Base-by-base conservation (phyloP, 257 asterid species). In the Rubia yunnanensis region DNA sequence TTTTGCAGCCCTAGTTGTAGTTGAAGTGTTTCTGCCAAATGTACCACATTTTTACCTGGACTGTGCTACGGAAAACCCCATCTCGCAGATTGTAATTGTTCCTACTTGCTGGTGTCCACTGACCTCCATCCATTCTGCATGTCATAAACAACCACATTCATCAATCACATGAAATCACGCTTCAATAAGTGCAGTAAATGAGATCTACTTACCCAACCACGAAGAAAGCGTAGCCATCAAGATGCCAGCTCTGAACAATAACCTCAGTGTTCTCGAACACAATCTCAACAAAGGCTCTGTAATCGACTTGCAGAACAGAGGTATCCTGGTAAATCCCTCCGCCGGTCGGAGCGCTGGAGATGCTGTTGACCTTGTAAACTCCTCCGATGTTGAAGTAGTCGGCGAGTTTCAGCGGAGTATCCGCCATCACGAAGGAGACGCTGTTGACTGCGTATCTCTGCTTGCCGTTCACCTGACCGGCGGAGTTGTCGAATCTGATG, bases 121-220 rank as follows among this genome's bases (percentile, higher is more conserved):
- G 86, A 50, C 95, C 95, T 74, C 98, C 98, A 68, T 92, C 91
- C 98, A 92, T 92, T 75, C 98, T 92, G 82, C 67, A 58, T 64
- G 53, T 35, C 23, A 15, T 48, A 13, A 70, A 63, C 70, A 72
- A 69, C 64, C 71, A 72, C 5, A 71, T 65, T 67, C 68, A 59
- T 5, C 5, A 28, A 57, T 1, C 5, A 57, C 13, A 1, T 4
- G 23, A 27, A 28, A 57, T n/a, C n/a, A 26, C 5, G 24, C 11
- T 8, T 24, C 32, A 18, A 50, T 1, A 50, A 50, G 1, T 49
- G 57, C n/a, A 15, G 13, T 15, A n/a, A 50, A 20, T 18, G 57
- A 34, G 35, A 32, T n/a, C 23, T 8, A 48, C 94, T 62, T 76
- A 92, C 98, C 98, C 98, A 62, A 92, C 98, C 18, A 89, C 98